These are phyloP conservation scores for Bruguiera hainesii DNA, from an alignment of 441 rosid species.

Conservation along the genomic window DNA sequence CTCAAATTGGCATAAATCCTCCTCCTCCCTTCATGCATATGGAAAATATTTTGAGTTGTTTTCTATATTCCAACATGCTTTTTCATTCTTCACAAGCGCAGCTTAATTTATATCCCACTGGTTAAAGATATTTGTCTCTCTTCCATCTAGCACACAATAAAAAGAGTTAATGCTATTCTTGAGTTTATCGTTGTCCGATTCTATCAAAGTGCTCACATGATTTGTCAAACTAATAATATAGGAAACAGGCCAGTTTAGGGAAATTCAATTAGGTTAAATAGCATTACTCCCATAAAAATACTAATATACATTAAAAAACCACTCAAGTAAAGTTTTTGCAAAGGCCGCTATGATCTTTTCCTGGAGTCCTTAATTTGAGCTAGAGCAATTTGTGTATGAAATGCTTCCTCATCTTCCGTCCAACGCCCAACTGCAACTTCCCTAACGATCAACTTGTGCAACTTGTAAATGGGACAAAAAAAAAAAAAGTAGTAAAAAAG, in stretches of 20 bases:
- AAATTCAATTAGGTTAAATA: no score
- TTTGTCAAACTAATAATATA: no score
- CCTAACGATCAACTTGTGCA: background rate
- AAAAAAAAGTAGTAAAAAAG: no score
- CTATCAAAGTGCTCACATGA: no score
- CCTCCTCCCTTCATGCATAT: conserved; percentile 13
- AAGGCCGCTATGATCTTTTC: conserved; percentile 19
- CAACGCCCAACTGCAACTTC: conserved; percentile 6
- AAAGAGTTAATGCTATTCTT: no score
- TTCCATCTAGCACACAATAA: no score
- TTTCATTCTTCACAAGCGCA: background rate
- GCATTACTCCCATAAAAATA: background rate
- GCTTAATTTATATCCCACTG: no score
- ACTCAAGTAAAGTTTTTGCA: conserved; percentile 10
- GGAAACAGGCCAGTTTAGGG: no score
- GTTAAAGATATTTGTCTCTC: no score
- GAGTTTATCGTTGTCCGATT: no score
- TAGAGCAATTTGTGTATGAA: conserved; percentile 18
- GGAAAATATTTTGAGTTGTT: background rate
- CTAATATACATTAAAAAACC: background rate
- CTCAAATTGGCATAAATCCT: no score
- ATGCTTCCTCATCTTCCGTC: conserved; percentile 28
- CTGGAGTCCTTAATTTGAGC: conserved; percentile 25
- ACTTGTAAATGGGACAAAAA: background rate
- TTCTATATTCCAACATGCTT: background rate